phyloP scores from a whole-genome alignment of 2,329 filamentous ascomycete genomes.

The Gnomoniopsis smithogilvyi region DNA sequence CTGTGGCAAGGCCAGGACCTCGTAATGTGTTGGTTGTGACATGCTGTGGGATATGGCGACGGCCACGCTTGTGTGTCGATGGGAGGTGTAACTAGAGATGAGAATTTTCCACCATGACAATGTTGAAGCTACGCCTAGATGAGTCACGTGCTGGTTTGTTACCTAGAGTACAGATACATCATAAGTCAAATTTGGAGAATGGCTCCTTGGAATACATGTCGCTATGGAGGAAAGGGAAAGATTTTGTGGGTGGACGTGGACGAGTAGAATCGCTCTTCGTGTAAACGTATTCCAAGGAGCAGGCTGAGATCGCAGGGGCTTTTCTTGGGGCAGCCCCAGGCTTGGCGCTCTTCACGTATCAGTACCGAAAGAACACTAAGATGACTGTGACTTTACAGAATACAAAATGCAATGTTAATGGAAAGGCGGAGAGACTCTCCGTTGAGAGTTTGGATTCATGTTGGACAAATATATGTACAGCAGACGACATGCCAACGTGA shows the following conservation, averaged over 20 bases:
- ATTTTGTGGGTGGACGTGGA: not conserved
- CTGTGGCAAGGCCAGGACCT: conserved; percentile 55
- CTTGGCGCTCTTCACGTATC: not conserved
- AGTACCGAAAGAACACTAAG: not conserved
- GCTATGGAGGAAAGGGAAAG: not conserved
- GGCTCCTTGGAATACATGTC: not conserved
- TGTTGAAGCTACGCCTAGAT: not conserved
- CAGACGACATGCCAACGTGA: not conserved
- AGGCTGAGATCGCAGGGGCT: not conserved
- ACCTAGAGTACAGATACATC: not conserved
- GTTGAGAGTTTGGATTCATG: not conserved
- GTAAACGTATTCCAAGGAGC: not conserved
- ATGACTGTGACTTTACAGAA: not conserved
- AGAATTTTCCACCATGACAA: not conserved
- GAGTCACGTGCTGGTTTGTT: conserved; percentile 16
- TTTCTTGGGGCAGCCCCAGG: not conserved
- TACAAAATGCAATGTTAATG: not conserved
- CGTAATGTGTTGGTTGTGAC: conserved; percentile 51
- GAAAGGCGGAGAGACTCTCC: not conserved
- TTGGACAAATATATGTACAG: conserved; percentile 9
- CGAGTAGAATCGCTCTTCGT: not conserved
- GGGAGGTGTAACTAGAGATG: not conserved
- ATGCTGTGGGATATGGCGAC: not conserved
- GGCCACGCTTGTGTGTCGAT: not conserved
- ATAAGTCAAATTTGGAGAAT: not conserved